Conservation (phyloP, 2,329 filamentous ascomycete species). For the Fonsecaea pugnacius region DNA sequence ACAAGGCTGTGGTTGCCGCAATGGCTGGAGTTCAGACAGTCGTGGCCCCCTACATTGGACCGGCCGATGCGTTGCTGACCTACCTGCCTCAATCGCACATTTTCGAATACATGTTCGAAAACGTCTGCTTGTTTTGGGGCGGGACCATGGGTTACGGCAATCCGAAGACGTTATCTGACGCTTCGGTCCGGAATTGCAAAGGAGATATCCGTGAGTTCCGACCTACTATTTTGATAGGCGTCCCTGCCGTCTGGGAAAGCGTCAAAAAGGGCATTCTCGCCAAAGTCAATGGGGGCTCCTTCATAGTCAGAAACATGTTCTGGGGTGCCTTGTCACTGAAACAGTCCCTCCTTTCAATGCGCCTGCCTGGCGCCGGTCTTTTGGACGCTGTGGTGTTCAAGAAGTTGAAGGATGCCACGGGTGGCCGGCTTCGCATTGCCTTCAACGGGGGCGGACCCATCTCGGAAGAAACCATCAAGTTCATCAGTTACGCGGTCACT, state of each 20-base stretch:
- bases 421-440: slow-evolving; percentile 83
- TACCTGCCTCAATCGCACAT: slow-evolving; percentile 96
- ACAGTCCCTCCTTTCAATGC: slow-evolving; percentile 60
- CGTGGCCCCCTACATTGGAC: slow-evolving; percentile 76
- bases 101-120: slow-evolving; percentile 95
- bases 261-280: slow-evolving; percentile 90
- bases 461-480: slow-evolving; percentile 81
- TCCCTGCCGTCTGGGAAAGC: slow-evolving; percentile 96
- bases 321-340: slow-evolving; percentile 68
- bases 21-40: slow-evolving; percentile 80
- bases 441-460: slow-evolving; percentile 95
- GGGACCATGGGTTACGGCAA: slow-evolving; percentile 93
- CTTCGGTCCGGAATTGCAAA: slow-evolving; percentile 82
- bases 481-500: slow-evolving; percentile 88
- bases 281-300: slow-evolving; percentile 73
- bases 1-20: slow-evolving; percentile 77
- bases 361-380: slow-evolving; percentile 64
- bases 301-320: slow-evolving; percentile 78
- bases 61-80: slow-evolving; percentile 78
- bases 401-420: slow-evolving; percentile 87
- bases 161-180: slow-evolving; percentile 83
- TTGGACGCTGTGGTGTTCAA: slow-evolving; percentile 87
- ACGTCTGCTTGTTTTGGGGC: slow-evolving; percentile 84
- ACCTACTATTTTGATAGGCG: slow-evolving; percentile 88
- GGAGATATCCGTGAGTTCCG: slow-evolving; percentile 92